Evolutionary conservation across 1,139 yeast species (phyloP).

Genomic region (Yamadazyma atlantica): DNA sequence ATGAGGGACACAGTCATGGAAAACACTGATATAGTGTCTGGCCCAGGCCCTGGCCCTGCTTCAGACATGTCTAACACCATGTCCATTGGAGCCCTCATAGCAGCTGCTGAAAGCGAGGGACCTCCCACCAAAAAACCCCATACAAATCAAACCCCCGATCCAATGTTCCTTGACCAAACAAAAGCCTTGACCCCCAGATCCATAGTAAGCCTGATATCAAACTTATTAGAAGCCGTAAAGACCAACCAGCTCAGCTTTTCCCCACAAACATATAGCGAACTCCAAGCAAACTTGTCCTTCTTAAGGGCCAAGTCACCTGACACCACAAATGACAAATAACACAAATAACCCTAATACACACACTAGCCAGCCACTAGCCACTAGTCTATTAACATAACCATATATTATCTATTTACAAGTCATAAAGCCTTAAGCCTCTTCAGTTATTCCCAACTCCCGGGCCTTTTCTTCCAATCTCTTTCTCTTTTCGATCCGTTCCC

Average conservation of each 20-base stretch:
- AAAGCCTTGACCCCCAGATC: slow-evolving; percentile 10
- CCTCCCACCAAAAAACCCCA: no score
- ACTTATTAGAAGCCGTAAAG: slow-evolving; percentile 23
- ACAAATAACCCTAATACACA: no score
- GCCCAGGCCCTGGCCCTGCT: neutral
- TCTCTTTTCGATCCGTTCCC: slow-evolving; percentile 73
- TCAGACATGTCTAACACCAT: slow-evolving; percentile 3
- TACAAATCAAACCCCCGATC: no score
- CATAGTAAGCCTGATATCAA: slow-evolving; percentile 19
- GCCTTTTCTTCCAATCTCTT: slow-evolving; percentile 72
- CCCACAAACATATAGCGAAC: slow-evolving; percentile 26
- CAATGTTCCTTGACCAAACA: no score
- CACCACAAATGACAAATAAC: no score
- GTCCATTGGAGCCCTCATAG: slow-evolving; percentile 16
- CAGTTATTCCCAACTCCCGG: slow-evolving; percentile 59
- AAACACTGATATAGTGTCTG: neutral
- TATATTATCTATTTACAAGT: slow-evolving; percentile 1
- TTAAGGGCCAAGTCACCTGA: slow-evolving; percentile 6
- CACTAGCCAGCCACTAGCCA: no score
- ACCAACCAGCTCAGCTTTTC: slow-evolving; percentile 23
- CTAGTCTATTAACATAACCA: no score
- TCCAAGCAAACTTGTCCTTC: slow-evolving; percentile 20
- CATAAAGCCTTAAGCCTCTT: slow-evolving; percentile 21
- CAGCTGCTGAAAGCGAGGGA: slow-evolving; percentile 12
- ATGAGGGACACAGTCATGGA: no score